Base-by-base conservation (phyloP, 75 land plant species). In the Larix kaempferi region DNA sequence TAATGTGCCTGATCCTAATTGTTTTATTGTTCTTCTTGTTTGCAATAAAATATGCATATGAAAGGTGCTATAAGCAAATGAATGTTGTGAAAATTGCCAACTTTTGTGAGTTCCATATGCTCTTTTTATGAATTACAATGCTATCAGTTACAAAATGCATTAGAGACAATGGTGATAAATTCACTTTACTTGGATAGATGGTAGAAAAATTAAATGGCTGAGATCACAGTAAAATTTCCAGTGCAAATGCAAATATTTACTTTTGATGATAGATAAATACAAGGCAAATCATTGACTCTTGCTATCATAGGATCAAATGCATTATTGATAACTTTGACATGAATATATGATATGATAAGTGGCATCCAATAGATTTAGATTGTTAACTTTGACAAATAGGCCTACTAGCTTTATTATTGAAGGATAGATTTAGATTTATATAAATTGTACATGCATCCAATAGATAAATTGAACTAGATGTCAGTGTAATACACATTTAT, bases 31-130 rank as follows among this genome's bases (percentile, higher is more conserved):
- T 69, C 1, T n/a, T 69, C 10, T 69, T 69, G 35, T 69, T 0
- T 41, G 52, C 72, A 69, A 49, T 69, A n/a, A 69, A 69, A 69
- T 67, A 41, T 69, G 72, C 23, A 21, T 41, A 49, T 69, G n/a
- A 19, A 3, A 21, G 72, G 39, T 39, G 23, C 41, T 21, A 39
- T 22, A 2, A 69, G 72, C 22, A 33, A 69, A 41, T 17, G n/a
- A 44, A 21, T n/a, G 49, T 8, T 69, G 23, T 69, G 23, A 22
- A 8, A 41, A 69, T 69, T 69, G 72, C 52, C 72, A 69, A 41
- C 52, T 69, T 37, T 37, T 35, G 41, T 39, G 52, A 39, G 52
- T 12, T 3, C 52, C 25, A 41, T 37, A 69, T 69, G 17, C 35
- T 37, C 8, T 39, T 14, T 39, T 39, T 33, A 69, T 41, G 11